These are phyloP conservation scores for Hypoxylon rubiginosum DNA, from an alignment of 2,329 filamentous ascomycete species.

Conservation along the genomic window DNA sequence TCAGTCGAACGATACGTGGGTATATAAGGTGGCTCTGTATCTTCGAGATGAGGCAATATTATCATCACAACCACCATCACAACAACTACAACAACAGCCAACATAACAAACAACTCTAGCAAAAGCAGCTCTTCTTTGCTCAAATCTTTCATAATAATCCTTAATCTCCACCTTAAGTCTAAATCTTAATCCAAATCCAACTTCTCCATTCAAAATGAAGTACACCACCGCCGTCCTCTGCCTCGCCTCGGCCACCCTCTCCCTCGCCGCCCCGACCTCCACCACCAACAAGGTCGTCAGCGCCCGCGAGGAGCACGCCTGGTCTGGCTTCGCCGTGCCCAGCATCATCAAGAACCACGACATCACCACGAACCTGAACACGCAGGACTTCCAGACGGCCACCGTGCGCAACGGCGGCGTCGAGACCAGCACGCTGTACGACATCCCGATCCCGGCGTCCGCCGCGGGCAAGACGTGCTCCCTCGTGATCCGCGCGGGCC, in stretches of 20 bases:
- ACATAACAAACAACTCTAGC: no score
- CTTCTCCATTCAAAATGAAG: slow-evolving; percentile 43
- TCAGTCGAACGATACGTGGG: neutral
- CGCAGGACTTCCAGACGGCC: slow-evolving; percentile 1
- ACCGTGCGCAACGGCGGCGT: slow-evolving; percentile 37
- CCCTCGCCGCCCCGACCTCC: slow-evolving; percentile 44
- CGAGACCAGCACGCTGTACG: slow-evolving; percentile 48
- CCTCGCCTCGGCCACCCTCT: slow-evolving; percentile 45
- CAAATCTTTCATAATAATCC: neutral
- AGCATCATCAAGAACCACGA: slow-evolving; percentile 45
- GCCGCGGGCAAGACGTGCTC: slow-evolving; percentile 45
- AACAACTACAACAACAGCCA: neutral
- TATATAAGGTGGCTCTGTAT: slow-evolving; percentile 2
- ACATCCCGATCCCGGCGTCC: slow-evolving; percentile 45
- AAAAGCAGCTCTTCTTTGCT: neutral
- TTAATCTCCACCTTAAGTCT: slow-evolving; percentile 1
- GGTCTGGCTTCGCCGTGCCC: slow-evolving; percentile 43
- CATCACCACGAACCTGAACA: slow-evolving; percentile 43
- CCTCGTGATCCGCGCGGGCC: slow-evolving; percentile 42
- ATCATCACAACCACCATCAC: neutral
- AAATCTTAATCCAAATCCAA: slow-evolving; percentile 6
- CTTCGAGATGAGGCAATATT: slow-evolving; percentile 2
- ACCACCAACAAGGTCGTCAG: slow-evolving; percentile 13
- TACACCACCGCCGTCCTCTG: slow-evolving; percentile 41
- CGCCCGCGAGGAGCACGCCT: slow-evolving; percentile 16